These are phyloP conservation scores for Staphylotrichum tortipilum DNA, from an alignment of 495 filamentous ascomycete genomes.

Conservation along the genomic window DNA sequence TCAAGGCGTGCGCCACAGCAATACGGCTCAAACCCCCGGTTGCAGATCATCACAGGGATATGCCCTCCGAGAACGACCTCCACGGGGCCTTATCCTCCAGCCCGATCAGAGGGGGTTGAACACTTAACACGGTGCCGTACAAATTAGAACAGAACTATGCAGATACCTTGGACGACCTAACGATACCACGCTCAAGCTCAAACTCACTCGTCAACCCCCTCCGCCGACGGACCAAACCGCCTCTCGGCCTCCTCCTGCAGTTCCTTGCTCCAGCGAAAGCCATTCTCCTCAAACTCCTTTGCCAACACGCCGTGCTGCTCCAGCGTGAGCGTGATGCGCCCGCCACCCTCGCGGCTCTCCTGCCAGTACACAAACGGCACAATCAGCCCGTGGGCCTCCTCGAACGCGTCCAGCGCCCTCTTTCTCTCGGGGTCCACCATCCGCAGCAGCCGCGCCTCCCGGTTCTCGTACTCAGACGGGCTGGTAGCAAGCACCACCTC, in stretches of 20 bases:
- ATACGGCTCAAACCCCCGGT: no score
- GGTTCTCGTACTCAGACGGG: not conserved
- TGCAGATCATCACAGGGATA: no score
- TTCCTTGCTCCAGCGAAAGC: not conserved
- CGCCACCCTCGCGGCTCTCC: not conserved
- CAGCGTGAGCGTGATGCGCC: not conserved
- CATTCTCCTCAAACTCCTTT: not conserved
- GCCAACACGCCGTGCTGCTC: not conserved
- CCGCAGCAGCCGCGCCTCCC: not conserved
- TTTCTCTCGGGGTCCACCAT: not conserved
- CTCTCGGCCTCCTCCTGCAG: not conserved
- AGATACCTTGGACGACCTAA: no score
- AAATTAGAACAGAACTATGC: no score
- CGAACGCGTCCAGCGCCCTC: not conserved
- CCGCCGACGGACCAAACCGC: not conserved
- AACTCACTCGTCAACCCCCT: no score
- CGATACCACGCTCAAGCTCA: not conserved
- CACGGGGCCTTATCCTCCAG: no score
- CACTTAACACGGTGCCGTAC: no score
- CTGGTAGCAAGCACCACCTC: not conserved
- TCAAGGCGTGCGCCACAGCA: no score
- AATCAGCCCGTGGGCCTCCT: not conserved
- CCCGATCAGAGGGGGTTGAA: no score
- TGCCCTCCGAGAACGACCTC: no score
- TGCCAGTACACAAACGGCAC: not conserved